These are phyloP conservation scores for Thalia dealbata DNA, from an alignment of 176 grass and related monocot species.

Conservation along the genomic window DNA sequence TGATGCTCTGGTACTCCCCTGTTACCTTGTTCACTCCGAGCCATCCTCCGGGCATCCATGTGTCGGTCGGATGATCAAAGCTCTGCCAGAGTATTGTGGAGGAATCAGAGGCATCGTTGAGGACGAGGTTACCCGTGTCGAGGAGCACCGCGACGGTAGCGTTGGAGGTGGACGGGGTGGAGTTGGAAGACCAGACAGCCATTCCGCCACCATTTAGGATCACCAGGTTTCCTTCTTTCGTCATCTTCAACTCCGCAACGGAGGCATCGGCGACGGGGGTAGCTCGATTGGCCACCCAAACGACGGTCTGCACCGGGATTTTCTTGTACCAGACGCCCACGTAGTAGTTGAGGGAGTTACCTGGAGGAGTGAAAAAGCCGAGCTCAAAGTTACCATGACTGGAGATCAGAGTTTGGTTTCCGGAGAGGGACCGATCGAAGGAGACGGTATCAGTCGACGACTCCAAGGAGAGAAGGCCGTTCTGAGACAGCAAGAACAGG, in stretches of 20 bases:
- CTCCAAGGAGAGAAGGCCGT: neutral
- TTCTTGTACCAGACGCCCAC: conserved; percentile 50
- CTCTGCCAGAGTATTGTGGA: conserved; percentile 45
- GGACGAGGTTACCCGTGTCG: conserved; percentile 43
- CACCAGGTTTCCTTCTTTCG: conserved; percentile 31
- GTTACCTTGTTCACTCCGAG: conserved; percentile 39
- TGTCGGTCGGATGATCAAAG: conserved; percentile 49
- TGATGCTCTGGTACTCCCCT: conserved; percentile 28
- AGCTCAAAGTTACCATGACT: conserved; percentile 22
- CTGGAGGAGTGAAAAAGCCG: conserved; percentile 29
- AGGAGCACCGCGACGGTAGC: conserved; percentile 28
- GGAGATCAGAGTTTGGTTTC: conserved; percentile 17
- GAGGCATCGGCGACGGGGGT: conserved; percentile 19
- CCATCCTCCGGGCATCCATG: conserved; percentile 35
- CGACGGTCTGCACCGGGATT: conserved; percentile 11
- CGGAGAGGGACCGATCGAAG: conserved; percentile 13
- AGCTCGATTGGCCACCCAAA: conserved; percentile 50
- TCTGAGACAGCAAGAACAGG: conserved; percentile 10
- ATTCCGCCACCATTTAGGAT: conserved; percentile 13
- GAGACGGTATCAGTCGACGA: conserved; percentile 22
- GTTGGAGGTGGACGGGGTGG: neutral
- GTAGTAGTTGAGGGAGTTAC: conserved; percentile 30
- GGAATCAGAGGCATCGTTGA: conserved; percentile 12
- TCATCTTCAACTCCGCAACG: conserved; percentile 25
- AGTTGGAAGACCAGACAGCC: conserved; percentile 37